These are phyloP conservation scores for Plantago ovata DNA, from an alignment of 257 asterid genomes.

Conservation along the genomic window DNA sequence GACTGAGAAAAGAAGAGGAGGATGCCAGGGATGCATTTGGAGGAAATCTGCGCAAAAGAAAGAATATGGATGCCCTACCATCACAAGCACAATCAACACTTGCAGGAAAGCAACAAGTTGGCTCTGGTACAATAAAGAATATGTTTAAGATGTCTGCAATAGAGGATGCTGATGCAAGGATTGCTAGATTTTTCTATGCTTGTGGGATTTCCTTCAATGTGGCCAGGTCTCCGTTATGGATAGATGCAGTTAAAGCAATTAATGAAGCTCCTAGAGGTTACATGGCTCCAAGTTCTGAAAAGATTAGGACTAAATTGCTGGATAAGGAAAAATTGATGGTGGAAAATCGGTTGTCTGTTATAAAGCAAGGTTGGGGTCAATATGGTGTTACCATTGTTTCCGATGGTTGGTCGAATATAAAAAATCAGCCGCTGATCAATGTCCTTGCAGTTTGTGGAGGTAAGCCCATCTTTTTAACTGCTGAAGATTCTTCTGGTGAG, in stretches of 20 bases:
- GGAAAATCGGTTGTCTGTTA: neutral
- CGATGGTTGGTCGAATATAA: neutral
- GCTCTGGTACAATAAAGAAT: neutral
- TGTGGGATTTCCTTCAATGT: no score
- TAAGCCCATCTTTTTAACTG: neutral
- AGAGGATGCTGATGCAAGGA: conserved; percentile 1
- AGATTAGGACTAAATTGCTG: no score
- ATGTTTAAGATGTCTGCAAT: neutral
- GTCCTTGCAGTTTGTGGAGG: no score
- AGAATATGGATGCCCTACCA: no score
- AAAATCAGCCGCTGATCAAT: conserved; percentile 1
- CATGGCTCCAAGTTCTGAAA: no score
- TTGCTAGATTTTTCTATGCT: no score
- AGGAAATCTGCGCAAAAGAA: neutral
- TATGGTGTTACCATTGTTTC: neutral
- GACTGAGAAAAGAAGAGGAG: no score
- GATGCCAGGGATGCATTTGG: neutral
- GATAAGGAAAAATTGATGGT: no score
- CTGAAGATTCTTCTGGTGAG: neutral
- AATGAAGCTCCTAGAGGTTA: no score
- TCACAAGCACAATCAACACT: neutral
- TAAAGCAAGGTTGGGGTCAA: conserved; percentile 4
- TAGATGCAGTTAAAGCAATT: no score
- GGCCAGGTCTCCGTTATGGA: no score
- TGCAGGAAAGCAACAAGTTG: neutral